Conservation (phyloP, 495 filamentous ascomycete species). For the Echria macrotheca region DNA sequence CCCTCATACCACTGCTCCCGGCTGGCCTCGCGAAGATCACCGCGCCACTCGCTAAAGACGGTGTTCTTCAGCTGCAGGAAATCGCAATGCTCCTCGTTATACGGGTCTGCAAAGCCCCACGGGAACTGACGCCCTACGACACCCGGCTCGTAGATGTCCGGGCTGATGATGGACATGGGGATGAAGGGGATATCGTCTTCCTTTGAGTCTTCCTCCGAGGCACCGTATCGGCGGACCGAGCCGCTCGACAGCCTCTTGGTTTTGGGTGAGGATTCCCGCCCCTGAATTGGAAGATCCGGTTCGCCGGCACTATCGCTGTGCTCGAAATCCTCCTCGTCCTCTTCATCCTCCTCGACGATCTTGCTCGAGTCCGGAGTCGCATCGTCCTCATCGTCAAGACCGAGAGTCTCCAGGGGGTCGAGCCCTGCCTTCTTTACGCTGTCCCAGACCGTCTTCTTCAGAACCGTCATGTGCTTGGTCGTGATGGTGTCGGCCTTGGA, state of each 20-base stretch:
- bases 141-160: slow-evolving; percentile 78
- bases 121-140: slow-evolving; percentile 80
- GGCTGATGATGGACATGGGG: slow-evolving; percentile 89
- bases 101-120: slow-evolving; percentile 94
- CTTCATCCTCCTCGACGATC: slow-evolving; percentile 57
- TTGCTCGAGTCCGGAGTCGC: slow-evolving; percentile 43
- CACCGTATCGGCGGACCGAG: slow-evolving; percentile 42
- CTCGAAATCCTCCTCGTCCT: slow-evolving; percentile 19
- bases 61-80: slow-evolving; percentile 84
- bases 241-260: slow-evolving; percentile 44
- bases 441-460: slow-evolving; percentile 86
- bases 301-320: slow-evolving; percentile 23
- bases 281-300: slow-evolving; percentile 26
- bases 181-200: slow-evolving; percentile 53
- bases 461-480: slow-evolving; percentile 81
- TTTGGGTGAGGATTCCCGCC: slow-evolving; percentile 31
- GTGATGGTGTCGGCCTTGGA: slow-evolving; percentile 97
- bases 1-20: slow-evolving; percentile 93
- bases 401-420: slow-evolving; percentile 82
- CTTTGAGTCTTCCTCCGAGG: slow-evolving; percentile 25
- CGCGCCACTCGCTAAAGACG: slow-evolving; percentile 89
- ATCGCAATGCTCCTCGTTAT: slow-evolving; percentile 87
- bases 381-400: slow-evolving; percentile 67
- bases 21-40: slow-evolving; percentile 85
- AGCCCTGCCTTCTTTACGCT: slow-evolving; percentile 80